Base-by-base conservation (phyloP, 176 grass and related monocot species). In the Luzula sylvatica region DNA sequence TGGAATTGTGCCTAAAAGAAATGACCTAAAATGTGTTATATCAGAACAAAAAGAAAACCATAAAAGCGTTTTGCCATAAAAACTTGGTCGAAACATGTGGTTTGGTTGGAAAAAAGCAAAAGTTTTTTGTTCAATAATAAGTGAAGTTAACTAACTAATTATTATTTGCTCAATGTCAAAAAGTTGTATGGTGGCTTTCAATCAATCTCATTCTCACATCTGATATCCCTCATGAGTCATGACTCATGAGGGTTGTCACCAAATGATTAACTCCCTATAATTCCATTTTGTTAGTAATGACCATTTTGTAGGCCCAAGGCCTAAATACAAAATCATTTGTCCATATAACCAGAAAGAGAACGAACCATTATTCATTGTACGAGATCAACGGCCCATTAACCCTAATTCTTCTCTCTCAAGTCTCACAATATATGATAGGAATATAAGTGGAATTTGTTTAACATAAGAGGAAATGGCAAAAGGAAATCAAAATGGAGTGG, bases 91-190 rank as follows among this genome's bases (percentile, higher is more conserved):
- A 63, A 63, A 5, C 59, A 32, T 63, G 42, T 63, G 59, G 46
- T 63, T 63, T 26, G 59, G 58, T 63, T 48, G 13, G 42, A 63
- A 48, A n/a, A 61, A 62, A 46, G 58, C 27, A 45, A 13, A 29
- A 22, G 20, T 11, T 58, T 22, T 22, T 59, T 43, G 38, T 35
- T 35, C 30, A 35, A 22, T 21, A 59, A 22, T 42, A 62, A 46
- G 11, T 62, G 7, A 61, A 14, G 35, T 13, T 61, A 61, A 61
- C 58, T 61, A 61, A 45, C n/a, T n/a, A n/a, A n/a, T n/a, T n/a
- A n/a, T 46, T 46, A 11, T 25, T 15, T 61, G 30, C 3, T 43
- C 9, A 46, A 15, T 18, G 23, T 62, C 41, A 62, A 62, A n/a
- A 46, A 47, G 22, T 46, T 63, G 58, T 17, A 63, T 14, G n/a